These are phyloP conservation scores for Fraxinus anomala DNA, from an alignment of 257 asterid species.

Conservation along the genomic window DNA sequence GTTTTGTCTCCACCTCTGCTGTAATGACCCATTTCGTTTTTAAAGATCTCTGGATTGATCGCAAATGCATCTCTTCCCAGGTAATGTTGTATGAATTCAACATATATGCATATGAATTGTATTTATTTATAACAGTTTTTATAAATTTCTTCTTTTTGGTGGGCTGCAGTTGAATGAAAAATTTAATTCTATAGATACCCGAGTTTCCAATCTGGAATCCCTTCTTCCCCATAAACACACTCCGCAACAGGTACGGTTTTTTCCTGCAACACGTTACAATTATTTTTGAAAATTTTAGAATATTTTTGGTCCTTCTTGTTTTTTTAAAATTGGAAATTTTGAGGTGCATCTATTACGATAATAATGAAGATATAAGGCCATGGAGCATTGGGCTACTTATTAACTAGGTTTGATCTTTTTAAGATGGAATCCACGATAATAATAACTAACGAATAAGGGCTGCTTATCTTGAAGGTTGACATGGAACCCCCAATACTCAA, in stretches of 20 bases:
- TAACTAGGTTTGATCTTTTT: too few relatives aligned
- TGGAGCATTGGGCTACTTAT: too few relatives aligned
- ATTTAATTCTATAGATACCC: constrained; percentile 49
- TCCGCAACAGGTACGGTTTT: constrained; percentile 40
- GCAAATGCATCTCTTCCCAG: constrained; percentile 48
- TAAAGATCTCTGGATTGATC: constrained; percentile 63
- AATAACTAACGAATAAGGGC: too few relatives aligned
- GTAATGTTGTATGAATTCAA: constrained; percentile 28
- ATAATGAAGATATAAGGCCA: too few relatives aligned
- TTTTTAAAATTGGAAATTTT: background rate
- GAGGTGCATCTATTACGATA: too few relatives aligned
- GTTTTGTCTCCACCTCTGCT: constrained; percentile 60
- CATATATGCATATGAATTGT: background rate
- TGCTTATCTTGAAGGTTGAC: too few relatives aligned
- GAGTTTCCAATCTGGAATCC: constrained; percentile 64
- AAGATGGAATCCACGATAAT: too few relatives aligned
- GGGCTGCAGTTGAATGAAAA: constrained; percentile 46
- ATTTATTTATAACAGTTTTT: background rate
- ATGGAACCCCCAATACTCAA: too few relatives aligned
- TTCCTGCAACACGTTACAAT: background rate
- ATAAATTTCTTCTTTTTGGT: constrained; percentile 3
- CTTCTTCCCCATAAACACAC: constrained; percentile 31
- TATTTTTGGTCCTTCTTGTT: background rate
- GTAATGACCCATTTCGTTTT: constrained; percentile 54
- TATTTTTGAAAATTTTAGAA: too few relatives aligned